These are phyloP conservation scores for Simmondsia chinensis DNA, from an alignment of 148 eudicot genomes.

Conservation along the genomic window DNA sequence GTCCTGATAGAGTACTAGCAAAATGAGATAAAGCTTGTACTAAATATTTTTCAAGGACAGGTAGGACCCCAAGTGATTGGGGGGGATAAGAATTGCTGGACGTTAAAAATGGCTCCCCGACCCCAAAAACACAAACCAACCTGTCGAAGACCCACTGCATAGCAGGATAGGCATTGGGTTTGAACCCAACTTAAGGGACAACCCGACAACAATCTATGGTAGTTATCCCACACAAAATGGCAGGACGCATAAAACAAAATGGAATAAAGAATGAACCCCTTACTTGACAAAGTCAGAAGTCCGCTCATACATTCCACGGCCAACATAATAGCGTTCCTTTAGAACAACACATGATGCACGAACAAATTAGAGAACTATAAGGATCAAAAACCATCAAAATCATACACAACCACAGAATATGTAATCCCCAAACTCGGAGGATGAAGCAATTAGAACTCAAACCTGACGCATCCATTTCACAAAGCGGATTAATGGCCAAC, in stretches of 20 bases:
- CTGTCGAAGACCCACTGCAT: too few species aligned
- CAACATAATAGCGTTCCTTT: slow-evolving; percentile 94
- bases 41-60: too few species aligned
- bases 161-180: too few species aligned
- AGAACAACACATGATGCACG: slow-evolving; percentile 2
- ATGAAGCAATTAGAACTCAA: slow-evolving; percentile 7
- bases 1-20: too few species aligned
- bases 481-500: slow-evolving; percentile 56
- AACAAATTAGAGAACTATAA: slow-evolving; percentile 1
- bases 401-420: background rate
- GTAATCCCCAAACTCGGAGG: background rate
- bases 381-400: background rate
- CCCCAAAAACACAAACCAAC: too few species aligned
- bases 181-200: too few species aligned
- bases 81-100: too few species aligned
- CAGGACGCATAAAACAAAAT: too few species aligned
- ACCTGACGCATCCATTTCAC: slow-evolving; percentile 99
- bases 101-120: too few species aligned
- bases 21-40: too few species aligned
- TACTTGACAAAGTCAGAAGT: slow-evolving; percentile 76
- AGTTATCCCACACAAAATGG: background rate
- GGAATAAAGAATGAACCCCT: slow-evolving; percentile 1
- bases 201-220: background rate
- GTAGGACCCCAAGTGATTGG: too few species aligned
- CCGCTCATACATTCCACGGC: slow-evolving; percentile 98